Conservation (phyloP, 169 alveolate species). For the Plasmodium cynomolgi region DNA sequence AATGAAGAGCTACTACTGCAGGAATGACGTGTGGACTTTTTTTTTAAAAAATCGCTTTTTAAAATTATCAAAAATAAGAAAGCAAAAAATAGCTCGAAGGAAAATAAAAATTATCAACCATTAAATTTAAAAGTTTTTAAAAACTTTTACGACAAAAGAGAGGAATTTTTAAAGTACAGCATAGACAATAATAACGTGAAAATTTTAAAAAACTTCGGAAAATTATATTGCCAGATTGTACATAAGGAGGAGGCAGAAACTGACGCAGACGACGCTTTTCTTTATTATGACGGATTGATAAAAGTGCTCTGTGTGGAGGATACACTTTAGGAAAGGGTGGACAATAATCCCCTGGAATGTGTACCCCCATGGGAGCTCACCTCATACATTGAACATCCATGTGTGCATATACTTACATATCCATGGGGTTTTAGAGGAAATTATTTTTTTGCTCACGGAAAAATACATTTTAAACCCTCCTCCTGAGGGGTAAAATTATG, state of each 20-base stretch:
- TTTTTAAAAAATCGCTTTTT: slow-evolving; percentile 47
- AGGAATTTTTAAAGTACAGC: slow-evolving; percentile 41
- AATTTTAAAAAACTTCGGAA: slow-evolving; percentile 50
- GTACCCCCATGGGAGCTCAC: neutral
- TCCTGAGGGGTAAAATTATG: neutral
- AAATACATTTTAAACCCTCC: neutral
- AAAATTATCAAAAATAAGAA: slow-evolving; percentile 69
- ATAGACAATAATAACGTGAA: slow-evolving; percentile 67
- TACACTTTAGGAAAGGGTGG: neutral
- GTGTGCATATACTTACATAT: neutral
- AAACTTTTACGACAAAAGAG: slow-evolving; percentile 61
- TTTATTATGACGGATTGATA: slow-evolving; percentile 61
- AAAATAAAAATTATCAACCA: slow-evolving; percentile 57
- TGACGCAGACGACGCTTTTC: slow-evolving; percentile 51
- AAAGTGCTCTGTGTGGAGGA: slow-evolving; percentile 58
- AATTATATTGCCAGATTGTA: slow-evolving; percentile 26
- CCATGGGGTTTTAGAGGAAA: neutral
- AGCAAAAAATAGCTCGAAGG: slow-evolving; percentile 22
- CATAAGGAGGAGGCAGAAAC: slow-evolving; percentile 37
- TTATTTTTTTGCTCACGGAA: neutral
- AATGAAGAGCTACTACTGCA: slow-evolving; percentile 63
- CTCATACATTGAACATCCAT: neutral
- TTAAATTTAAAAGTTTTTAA: slow-evolving; percentile 62
- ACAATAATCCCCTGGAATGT: neutral
- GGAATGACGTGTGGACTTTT: slow-evolving; percentile 70